These are phyloP conservation scores for Phytophthora foliorum DNA, from an alignment of 352 stramenopile species.

Conservation along the genomic window DNA sequence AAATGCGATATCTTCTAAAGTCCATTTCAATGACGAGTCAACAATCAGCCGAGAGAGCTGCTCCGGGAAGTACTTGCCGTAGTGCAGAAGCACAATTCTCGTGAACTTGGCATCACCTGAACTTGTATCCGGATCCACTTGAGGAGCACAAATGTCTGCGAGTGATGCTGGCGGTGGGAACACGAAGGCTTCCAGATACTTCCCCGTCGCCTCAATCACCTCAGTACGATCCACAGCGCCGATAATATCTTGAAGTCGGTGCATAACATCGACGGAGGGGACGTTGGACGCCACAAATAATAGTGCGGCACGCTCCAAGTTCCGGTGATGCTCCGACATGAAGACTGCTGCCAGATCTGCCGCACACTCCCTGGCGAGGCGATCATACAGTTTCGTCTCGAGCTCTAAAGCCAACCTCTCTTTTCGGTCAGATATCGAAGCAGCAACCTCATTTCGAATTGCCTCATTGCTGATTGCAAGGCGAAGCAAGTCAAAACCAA, in stretches of 20 bases:
- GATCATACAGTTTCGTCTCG: slow-evolving; percentile 82
- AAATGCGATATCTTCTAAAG: slow-evolving; percentile 74
- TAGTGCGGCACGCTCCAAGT: slow-evolving; percentile 70
- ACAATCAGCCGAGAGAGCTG: slow-evolving; percentile 78
- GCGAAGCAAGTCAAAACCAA: slow-evolving; percentile 64
- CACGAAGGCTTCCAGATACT: slow-evolving; percentile 84
- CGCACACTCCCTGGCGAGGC: slow-evolving; percentile 74
- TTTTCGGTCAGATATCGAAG: slow-evolving; percentile 45
- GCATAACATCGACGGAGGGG: slow-evolving; percentile 61
- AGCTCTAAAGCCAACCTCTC: slow-evolving; percentile 68
- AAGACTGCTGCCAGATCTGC: slow-evolving; percentile 72
- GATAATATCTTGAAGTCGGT: slow-evolving; percentile 61
- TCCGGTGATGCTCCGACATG: slow-evolving; percentile 56
- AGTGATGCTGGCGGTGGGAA: slow-evolving; percentile 59
- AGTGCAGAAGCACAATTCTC: slow-evolving; percentile 73
- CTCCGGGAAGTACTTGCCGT: slow-evolving; percentile 78
- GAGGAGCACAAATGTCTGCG: slow-evolving; percentile 26
- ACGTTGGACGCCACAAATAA: slow-evolving; percentile 83
- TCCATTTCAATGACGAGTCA: slow-evolving; percentile 79
- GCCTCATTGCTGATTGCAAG: slow-evolving; percentile 34
- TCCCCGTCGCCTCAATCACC: slow-evolving; percentile 63
- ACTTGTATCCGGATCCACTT: slow-evolving; percentile 19
- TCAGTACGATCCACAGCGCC: slow-evolving; percentile 52
- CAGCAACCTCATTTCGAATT: slow-evolving; percentile 18
- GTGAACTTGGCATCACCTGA: slow-evolving; percentile 54